These are phyloP conservation scores for Symbiodinium natans DNA, from an alignment of 73 alveolate genomes.

Conservation along the genomic window DNA sequence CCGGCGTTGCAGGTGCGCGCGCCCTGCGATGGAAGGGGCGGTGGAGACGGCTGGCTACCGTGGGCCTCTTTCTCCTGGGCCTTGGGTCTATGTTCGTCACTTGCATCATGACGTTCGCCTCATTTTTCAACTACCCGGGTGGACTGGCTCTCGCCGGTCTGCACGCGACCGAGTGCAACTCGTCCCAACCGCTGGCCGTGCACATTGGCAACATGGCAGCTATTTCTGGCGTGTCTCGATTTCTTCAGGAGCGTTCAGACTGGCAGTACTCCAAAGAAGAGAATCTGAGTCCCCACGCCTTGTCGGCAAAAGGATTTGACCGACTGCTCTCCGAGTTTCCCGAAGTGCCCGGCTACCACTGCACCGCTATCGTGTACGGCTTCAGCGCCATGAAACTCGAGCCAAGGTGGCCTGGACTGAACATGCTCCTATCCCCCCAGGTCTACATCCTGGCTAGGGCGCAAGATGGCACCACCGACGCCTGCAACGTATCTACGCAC, in stretches of 20 bases:
- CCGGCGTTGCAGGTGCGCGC: slow-evolving; percentile 93
- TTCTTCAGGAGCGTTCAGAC: slow-evolving; percentile 44
- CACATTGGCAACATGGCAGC: slow-evolving; percentile 86
- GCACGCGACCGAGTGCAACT: slow-evolving; percentile 13
- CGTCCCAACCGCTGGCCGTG: background rate
- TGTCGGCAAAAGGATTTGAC: slow-evolving; percentile 18
- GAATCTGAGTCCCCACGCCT: background rate
- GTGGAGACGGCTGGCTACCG: slow-evolving; percentile 7
- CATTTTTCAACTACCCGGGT: slow-evolving; percentile 96
- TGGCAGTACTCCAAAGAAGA: slow-evolving; percentile 82
- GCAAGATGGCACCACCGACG: background rate
- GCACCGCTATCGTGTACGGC: slow-evolving; percentile 9
- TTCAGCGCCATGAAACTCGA: background rate
- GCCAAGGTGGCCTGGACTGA: slow-evolving; percentile 5
- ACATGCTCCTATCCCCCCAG: background rate
- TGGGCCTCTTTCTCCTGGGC: background rate
- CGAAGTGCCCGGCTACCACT: slow-evolving; percentile 53
- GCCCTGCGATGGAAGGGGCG: slow-evolving; percentile 29
- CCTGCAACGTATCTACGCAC: background rate
- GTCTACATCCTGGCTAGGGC: slow-evolving; percentile 2
- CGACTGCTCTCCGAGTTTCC: slow-evolving; percentile 39
- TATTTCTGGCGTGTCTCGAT: slow-evolving; percentile 81
- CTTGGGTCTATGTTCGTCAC: background rate
- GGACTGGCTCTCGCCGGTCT: slow-evolving; percentile 95
- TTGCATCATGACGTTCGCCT: slow-evolving; percentile 86